A percentile compares a stretch with the other conserved stretches of the same genome.
Conservation (phyloP, 1,139 yeast genomes). For the Meyerozyma smithsonii region DNA sequence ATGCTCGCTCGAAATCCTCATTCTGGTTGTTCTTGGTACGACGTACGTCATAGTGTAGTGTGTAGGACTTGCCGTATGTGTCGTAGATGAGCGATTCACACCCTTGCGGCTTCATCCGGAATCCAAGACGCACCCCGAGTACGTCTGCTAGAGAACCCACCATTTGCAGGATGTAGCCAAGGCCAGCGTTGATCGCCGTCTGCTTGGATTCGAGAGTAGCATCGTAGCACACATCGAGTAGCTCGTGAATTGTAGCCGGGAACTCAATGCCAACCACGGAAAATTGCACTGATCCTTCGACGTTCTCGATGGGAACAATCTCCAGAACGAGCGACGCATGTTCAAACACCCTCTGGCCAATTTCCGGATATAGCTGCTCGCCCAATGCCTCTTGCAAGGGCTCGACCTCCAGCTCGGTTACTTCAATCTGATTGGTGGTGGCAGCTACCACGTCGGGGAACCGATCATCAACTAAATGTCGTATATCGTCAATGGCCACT, state of each 20-base stretch:
- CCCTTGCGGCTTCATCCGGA: slow-evolving; percentile 23
- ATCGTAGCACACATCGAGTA: slow-evolving; percentile 29
- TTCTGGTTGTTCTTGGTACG: slow-evolving; percentile 23
- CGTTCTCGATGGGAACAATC: slow-evolving; percentile 25
- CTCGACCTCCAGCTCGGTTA: slow-evolving; percentile 24
- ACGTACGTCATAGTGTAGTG: slow-evolving; percentile 25
- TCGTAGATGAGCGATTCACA: slow-evolving; percentile 25
- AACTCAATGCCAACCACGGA: slow-evolving; percentile 34
- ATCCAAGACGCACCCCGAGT: slow-evolving; percentile 24
- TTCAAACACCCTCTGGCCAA: slow-evolving; percentile 16
- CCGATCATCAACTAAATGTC: slow-evolving; percentile 16
- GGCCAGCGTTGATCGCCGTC: slow-evolving; percentile 28
- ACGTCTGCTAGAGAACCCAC: slow-evolving; percentile 21
- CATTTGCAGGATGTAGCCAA: slow-evolving; percentile 27
- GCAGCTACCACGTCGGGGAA: slow-evolving; percentile 14
- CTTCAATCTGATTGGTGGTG: slow-evolving; percentile 23
- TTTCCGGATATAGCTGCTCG: slow-evolving; percentile 19
- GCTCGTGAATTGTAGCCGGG: slow-evolving; percentile 28
- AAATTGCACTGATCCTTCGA: slow-evolving; percentile 20
- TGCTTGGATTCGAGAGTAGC: slow-evolving; percentile 14
- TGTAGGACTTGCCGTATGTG: slow-evolving; percentile 19
- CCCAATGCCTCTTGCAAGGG: slow-evolving; percentile 22
- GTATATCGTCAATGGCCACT: slow-evolving; percentile 20
- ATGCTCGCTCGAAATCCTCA: slow-evolving; percentile 30
- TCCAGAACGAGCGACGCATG: slow-evolving; percentile 19